Percentiles rank a stretch among this genome's conserved stretches.
Evolutionary conservation across 139 green algal genomes (phyloP).

Genomic region (Picochlorum sp.): DNA sequence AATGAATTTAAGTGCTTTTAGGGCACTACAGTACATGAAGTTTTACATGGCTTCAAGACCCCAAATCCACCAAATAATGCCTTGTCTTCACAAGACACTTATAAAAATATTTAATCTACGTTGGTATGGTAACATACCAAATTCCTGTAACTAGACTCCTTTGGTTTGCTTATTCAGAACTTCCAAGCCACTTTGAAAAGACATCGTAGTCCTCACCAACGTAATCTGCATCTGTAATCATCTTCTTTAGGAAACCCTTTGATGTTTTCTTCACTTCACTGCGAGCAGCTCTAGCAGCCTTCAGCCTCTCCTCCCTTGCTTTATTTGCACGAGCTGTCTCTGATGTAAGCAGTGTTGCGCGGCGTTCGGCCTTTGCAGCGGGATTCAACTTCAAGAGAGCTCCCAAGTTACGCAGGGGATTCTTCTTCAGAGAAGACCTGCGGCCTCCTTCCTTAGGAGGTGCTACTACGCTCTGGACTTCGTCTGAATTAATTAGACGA

Average conservation of each 20-base stretch:
- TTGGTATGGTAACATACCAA: too few relatives aligned
- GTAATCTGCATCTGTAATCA: slow-evolving; percentile 77
- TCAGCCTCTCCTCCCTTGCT: slow-evolving; percentile 31
- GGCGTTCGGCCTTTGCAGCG: slow-evolving; percentile 65
- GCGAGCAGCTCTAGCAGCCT: slow-evolving; percentile 23
- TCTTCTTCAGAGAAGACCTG: slow-evolving; percentile 83
- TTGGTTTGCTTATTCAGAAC: not conserved
- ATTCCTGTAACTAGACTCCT: not conserved
- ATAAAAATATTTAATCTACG: too few relatives aligned
- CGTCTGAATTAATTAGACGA: slow-evolving; percentile 94
- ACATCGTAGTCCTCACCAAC: slow-evolving; percentile 84
- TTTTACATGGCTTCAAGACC: not conserved
- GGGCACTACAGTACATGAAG: too few relatives aligned
- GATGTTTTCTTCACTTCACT: slow-evolving; percentile 7
- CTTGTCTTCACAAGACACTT: too few relatives aligned
- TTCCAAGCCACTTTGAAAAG: slow-evolving; percentile 67
- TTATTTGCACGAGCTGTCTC: slow-evolving; percentile 23
- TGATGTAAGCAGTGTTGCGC: slow-evolving; percentile 46
- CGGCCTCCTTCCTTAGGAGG: slow-evolving; percentile 43
- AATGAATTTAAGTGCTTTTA: too few relatives aligned
- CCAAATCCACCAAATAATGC: too few relatives aligned
- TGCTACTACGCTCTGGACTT: slow-evolving; percentile 78
- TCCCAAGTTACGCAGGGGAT: slow-evolving; percentile 94
- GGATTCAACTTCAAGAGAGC: slow-evolving; percentile 97
- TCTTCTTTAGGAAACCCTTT: slow-evolving; percentile 61